phyloP scores from a whole-genome alignment of 164 flowering plant genomes.

The Liriodendron chinense region DNA sequence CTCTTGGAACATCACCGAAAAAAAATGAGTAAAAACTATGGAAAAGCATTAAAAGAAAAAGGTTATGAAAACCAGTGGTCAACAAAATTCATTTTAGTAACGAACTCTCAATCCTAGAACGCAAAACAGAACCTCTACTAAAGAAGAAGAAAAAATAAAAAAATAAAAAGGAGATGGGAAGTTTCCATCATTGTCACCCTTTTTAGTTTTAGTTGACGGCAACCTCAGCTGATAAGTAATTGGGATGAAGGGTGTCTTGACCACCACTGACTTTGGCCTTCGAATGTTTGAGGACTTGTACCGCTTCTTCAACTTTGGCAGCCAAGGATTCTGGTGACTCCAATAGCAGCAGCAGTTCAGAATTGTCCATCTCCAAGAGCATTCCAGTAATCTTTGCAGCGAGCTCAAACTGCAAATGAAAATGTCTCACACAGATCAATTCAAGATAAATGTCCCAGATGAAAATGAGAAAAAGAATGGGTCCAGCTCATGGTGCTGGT shows the following conservation, averaged over 20 bases:
- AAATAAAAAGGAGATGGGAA: background rate
- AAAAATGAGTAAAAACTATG: background rate
- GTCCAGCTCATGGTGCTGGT: background rate
- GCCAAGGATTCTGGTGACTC: conserved; percentile 77
- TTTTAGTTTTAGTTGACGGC: conserved; percentile 40
- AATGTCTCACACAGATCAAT: background rate
- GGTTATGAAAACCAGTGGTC: background rate
- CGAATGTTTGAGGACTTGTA: conserved; percentile 68
- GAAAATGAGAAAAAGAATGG: background rate
- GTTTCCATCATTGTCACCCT: background rate
- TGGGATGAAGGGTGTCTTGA: conserved; percentile 44
- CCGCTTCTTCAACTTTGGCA: conserved; percentile 77
- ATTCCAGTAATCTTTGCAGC: conserved; percentile 85
- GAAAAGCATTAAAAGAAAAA: background rate
- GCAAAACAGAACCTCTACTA: too few relatives aligned
- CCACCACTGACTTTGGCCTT: conserved; percentile 36
- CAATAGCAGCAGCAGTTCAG: conserved; percentile 63
- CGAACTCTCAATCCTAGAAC: too few relatives aligned
- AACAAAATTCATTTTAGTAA: too few relatives aligned
- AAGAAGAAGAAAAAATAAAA: too few relatives aligned
- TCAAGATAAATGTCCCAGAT: background rate
- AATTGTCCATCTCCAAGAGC: conserved; percentile 92
- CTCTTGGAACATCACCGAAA: background rate
- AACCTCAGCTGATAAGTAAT: conserved; percentile 55
- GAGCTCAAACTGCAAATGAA: conserved; percentile 57